Base-by-base conservation (phyloP, 2,329 filamentous ascomycete species). In the Aspergillus puulaauensis region DNA sequence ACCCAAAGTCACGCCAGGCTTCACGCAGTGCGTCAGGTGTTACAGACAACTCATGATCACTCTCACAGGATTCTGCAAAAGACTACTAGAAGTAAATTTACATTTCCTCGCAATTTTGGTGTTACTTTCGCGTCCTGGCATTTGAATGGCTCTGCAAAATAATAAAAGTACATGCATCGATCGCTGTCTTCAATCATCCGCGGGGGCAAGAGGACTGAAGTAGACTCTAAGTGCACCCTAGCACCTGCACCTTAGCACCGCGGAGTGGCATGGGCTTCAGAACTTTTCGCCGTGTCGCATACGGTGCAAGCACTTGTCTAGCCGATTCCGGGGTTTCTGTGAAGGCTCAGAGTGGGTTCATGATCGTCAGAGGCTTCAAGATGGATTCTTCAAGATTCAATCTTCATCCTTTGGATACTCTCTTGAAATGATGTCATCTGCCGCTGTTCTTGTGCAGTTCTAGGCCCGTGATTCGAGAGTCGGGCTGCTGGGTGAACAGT, bases 1-100 rank as follows among this genome's bases (percentile, higher is more conserved):
- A 37, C 45, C 27, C 47, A 48, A 53, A 52, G 21, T 52, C 57
- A 59, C 52, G 57, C 57, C 48, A 43, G 52, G 44, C 35, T 24
- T 24, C 40, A 17, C 6, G 39, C n/a, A n/a, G 39, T 40, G 15
- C 17, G 17, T n/a, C 39, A n/a, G 39, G n/a, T 31, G 37, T 50
- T 39, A 53, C 55, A 45, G 24, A 37, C 45, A 46, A 43, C 33
- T 17, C 33, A 24, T n/a, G 14, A 35, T 24, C 15, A 19, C 11
- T 35, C 35, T 41, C 48, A 40, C 31, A 52, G 24, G 48, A 21
- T 27, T 19, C 37, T 23, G 21, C 9, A 8, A 37, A 37, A 9
- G 35, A n/a, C 5, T 37, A 9, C 35, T 7, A 7, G 15, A 37
- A 37, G 35, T n/a, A 37, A n/a, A 37, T n/a, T n/a, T 37, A 6